Conservation (phyloP, 257 asterid species). For the Lycium barbarum region DNA sequence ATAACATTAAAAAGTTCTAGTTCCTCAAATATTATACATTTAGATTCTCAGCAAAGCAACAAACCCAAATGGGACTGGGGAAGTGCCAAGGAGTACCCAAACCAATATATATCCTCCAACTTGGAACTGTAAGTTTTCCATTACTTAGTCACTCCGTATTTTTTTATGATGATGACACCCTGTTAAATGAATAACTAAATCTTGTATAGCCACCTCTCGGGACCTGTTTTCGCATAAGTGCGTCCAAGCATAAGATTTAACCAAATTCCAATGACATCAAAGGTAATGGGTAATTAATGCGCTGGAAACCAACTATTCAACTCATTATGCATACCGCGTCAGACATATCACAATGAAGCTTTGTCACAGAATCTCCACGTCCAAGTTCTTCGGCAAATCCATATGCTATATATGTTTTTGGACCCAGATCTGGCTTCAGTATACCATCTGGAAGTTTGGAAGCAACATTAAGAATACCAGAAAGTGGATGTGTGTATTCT, state of each 20-base stretch:
- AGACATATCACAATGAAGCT: slow-evolving; percentile 72
- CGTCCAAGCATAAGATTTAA: not conserved
- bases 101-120: not conserved
- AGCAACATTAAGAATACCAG: slow-evolving; percentile 63
- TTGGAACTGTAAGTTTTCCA: not conserved
- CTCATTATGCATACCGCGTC: slow-evolving; percentile 60
- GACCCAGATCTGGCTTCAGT: slow-evolving; percentile 76
- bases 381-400: slow-evolving; percentile 69
- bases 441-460: slow-evolving; percentile 40
- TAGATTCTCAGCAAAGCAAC: not conserved
- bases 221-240: not conserved
- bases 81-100: not conserved
- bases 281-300: not conserved
- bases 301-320: slow-evolving; percentile 10
- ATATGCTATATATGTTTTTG: slow-evolving; percentile 74
- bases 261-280: not conserved
- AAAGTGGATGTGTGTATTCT: slow-evolving; percentile 63
- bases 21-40: not conserved
- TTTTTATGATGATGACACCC: not conserved
- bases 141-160: not conserved
- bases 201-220: not conserved
- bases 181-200: not conserved
- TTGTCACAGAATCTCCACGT: slow-evolving; percentile 75
- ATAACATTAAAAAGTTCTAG: not conserved
- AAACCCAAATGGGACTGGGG: not conserved